These are phyloP conservation scores for Aspergillus ustus DNA, from an alignment of 2,329 filamentous ascomycete species.

Conservation along the genomic window DNA sequence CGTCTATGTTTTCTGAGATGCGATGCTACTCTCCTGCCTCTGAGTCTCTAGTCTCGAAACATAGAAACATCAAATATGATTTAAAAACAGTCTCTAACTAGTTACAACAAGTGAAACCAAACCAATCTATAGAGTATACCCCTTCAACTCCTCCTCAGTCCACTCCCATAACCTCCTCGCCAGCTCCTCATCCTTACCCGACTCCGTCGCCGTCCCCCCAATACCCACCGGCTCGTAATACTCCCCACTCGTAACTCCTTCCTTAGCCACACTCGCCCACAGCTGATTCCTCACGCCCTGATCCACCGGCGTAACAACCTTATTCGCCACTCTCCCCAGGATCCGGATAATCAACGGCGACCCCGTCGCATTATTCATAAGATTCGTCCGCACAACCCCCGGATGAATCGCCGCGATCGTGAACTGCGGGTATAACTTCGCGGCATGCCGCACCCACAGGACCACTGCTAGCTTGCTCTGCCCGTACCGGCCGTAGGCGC, in stretches of 20 bases:
- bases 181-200: background rate
- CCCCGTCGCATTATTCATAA: background rate
- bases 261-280: background rate
- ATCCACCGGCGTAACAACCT: background rate
- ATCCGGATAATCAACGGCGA: background rate
- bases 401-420: background rate
- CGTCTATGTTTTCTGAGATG: too few relatives aligned
- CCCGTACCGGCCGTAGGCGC: background rate
- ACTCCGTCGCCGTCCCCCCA: background rate
- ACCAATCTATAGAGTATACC: background rate
- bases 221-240: constrained; percentile 4
- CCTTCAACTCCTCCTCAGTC: background rate
- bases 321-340: background rate
- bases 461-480: background rate
- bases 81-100: too few relatives aligned
- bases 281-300: constrained; percentile 1
- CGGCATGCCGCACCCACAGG: background rate
- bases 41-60: too few relatives aligned
- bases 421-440: background rate
- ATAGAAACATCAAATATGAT: too few relatives aligned
- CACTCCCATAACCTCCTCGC: background rate
- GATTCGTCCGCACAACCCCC: constrained; percentile 1
- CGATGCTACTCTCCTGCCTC: too few relatives aligned
- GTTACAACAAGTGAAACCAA: too few relatives aligned
- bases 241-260: background rate